These are phyloP conservation scores for Astragalus membranaceus DNA, from an alignment of 306 rosid species.

Conservation along the genomic window DNA sequence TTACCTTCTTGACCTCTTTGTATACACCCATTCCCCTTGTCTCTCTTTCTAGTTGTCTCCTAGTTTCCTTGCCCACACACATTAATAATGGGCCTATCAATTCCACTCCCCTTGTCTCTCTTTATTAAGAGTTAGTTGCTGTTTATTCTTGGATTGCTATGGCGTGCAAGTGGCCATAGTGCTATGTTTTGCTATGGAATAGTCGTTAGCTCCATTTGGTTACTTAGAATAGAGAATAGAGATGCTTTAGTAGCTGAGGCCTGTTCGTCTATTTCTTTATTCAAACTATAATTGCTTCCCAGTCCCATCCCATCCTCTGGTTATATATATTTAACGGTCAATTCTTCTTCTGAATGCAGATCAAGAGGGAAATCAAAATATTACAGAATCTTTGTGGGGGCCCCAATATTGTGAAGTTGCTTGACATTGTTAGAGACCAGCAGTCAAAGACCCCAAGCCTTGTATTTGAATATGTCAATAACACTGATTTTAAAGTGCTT, in stretches of 20 bases:
- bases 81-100: too few species aligned
- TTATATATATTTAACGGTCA: neutral
- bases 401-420: conserved; percentile 85
- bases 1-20: too few species aligned
- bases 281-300: neutral
- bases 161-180: neutral
- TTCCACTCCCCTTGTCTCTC: too few species aligned
- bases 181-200: neutral
- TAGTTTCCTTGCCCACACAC: too few species aligned
- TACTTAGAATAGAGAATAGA: neutral
- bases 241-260: neutral
- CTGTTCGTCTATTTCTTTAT: neutral
- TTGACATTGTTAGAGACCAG: conserved; percentile 91
- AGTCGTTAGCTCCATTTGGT: conserved; percentile 5
- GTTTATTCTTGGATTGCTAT: neutral
- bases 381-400: conserved; percentile 94
- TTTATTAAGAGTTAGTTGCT: neutral
- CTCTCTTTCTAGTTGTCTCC: too few species aligned
- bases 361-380: conserved; percentile 93
- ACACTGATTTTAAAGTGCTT: conserved; percentile 87
- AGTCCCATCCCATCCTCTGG: neutral
- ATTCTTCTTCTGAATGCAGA: conserved; percentile 40
- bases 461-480: conserved; percentile 80
- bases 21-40: too few species aligned
- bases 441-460: conserved; percentile 94